phyloP scores from a whole-genome alignment of 2,329 filamentous ascomycete genomes.

The Peltaster fructicola region DNA sequence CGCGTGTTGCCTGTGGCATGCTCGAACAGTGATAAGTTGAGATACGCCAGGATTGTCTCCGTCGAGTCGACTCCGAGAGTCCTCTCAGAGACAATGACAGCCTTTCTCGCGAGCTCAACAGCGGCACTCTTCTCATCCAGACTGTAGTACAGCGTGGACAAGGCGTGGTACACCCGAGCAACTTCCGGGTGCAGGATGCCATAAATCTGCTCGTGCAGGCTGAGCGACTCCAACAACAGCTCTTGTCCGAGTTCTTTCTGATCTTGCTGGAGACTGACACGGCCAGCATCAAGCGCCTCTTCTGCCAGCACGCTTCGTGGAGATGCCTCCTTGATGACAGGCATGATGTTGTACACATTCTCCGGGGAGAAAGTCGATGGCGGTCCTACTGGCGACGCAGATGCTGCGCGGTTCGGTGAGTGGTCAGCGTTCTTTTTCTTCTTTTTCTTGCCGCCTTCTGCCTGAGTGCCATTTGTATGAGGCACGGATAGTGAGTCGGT shows the following conservation, averaged over 20 bases:
- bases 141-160: slow-evolving; percentile 93
- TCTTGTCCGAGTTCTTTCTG: slow-evolving; percentile 95
- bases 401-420: slow-evolving; percentile 28
- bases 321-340: slow-evolving; percentile 82
- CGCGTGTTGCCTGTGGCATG: slow-evolving; percentile 84
- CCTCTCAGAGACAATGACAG: slow-evolving; percentile 86
- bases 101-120: slow-evolving; percentile 88
- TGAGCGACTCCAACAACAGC: slow-evolving; percentile 84
- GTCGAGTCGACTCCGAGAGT: slow-evolving; percentile 86
- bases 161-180: slow-evolving; percentile 79
- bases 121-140: slow-evolving; percentile 95
- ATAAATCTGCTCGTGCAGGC: slow-evolving; percentile 95
- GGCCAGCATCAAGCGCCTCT: slow-evolving; percentile 86
- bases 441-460: slow-evolving; percentile 34
- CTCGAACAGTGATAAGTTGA: slow-evolving; percentile 87
- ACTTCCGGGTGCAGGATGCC: slow-evolving; percentile 94
- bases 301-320: slow-evolving; percentile 83
- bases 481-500: slow-evolving; percentile 15
- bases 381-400: slow-evolving; percentile 27
- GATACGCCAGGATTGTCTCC: slow-evolving; percentile 86
- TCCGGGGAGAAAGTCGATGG: slow-evolving; percentile 57
- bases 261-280: slow-evolving; percentile 86
- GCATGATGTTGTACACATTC: slow-evolving; percentile 84
- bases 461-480: slow-evolving; percentile 17
- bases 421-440: slow-evolving; percentile 35